Evolutionary conservation across 2,329 filamentous ascomycete genomes (phyloP).

Genomic region (Cladorrhinum sp.): DNA sequence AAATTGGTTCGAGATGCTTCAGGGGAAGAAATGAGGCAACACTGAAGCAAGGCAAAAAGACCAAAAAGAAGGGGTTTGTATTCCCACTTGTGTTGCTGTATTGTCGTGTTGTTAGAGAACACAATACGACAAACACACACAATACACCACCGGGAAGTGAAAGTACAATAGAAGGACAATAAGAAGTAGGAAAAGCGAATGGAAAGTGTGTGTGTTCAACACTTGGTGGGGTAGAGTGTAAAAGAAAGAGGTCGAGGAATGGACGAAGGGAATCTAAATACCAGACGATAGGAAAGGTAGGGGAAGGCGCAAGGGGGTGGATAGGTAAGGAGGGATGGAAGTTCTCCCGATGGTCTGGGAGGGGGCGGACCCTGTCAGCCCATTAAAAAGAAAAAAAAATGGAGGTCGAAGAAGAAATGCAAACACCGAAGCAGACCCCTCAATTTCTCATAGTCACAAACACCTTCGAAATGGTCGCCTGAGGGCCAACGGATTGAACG

Average conservation of each 20-base stretch:
- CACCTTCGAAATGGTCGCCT: too few relatives aligned
- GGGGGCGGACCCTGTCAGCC: not conserved
- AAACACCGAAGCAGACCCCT: not conserved
- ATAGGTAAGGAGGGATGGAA: not conserved
- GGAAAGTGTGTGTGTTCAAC: not conserved
- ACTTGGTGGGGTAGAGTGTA: not conserved
- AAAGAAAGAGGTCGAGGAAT: not conserved
- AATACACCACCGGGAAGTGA: not conserved
- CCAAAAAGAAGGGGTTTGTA: conserved; percentile 6
- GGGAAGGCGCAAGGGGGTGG: not conserved
- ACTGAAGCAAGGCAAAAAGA: not conserved
- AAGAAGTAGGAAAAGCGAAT: not conserved
- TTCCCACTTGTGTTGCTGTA: not conserved
- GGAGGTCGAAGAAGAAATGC: not conserved
- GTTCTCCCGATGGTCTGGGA: not conserved
- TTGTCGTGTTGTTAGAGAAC: not conserved
- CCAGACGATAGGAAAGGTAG: not conserved
- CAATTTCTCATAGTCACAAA: not conserved
- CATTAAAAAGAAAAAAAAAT: not conserved
- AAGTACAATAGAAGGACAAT: not conserved
- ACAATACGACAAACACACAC: not conserved
- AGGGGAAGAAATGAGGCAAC: conserved; percentile 7
- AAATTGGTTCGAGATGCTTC: not conserved
- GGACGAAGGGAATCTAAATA: not conserved
- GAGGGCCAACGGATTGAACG: not conserved